Evolutionary conservation across 345 rosid species (phyloP).

Genomic region (Angophora floribunda): DNA sequence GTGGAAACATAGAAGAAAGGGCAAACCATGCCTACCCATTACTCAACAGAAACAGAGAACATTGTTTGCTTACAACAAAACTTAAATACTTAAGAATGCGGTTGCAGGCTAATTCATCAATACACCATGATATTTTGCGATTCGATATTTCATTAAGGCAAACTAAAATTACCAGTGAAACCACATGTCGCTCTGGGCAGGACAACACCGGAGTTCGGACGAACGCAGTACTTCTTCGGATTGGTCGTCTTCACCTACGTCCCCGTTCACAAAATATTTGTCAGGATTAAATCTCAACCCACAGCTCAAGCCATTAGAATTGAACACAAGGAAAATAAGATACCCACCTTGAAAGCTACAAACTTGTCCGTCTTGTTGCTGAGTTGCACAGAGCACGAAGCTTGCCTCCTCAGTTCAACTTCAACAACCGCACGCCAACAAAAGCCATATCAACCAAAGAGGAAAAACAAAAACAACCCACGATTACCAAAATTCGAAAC

Average conservation of each 20-base stretch:
- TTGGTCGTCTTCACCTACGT: constrained; percentile 79
- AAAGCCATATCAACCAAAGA: neutral
- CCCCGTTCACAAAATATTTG: neutral
- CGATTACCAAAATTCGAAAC: neutral
- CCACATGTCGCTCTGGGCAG: constrained; percentile 49
- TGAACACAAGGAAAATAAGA: neutral
- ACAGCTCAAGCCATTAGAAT: neutral
- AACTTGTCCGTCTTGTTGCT: constrained; percentile 54
- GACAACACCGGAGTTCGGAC: constrained; percentile 75
- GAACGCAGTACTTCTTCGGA: constrained; percentile 77
- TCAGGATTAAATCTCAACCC: neutral
- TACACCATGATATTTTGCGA: neutral
- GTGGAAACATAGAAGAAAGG: neutral
- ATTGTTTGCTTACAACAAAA: neutral
- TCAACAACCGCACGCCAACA: constrained; percentile 3
- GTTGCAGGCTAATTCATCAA: neutral
- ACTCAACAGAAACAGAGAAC: neutral
- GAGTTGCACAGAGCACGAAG: constrained; percentile 67
- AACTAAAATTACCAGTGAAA: constrained; percentile 43
- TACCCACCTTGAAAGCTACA: constrained; percentile 70
- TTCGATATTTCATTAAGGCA: neutral
- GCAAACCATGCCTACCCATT: neutral
- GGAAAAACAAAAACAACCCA: neutral
- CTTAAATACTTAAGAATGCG: neutral
- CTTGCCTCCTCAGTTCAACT: constrained; percentile 86